Evolutionary conservation across 257 asterid genomes (phyloP), one percentile per base, ranked within the genome.

Genomic region (Solanum medicagineum): DNA sequence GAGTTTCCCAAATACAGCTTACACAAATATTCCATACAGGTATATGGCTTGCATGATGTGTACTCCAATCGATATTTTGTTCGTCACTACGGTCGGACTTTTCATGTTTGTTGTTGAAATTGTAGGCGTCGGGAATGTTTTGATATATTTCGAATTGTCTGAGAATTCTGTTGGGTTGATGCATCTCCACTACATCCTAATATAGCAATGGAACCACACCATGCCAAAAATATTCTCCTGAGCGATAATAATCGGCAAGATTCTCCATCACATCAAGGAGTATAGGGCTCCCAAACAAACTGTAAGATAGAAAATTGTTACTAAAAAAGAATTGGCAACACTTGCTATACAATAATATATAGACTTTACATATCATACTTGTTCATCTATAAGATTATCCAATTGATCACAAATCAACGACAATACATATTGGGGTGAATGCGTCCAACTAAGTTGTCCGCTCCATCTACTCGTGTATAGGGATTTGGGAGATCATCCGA

Each of bases 111-210:
- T 32, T 32, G 36, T 32, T 32, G 32, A 32, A 32, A 32, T 32
- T 2, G 36, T 4, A 32, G 36, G 36, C 36, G 4, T 3, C 4
- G 4, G 4, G 4, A 32, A 32, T 32, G 36, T 32, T 3, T 32
- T 32, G 36, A 32, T 32, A 32, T 32, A 32, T 32, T 32, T 32
- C 36, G 1, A 32, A 32, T 32, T 32, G 36, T 32, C 0, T 32
- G 57, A 95, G 86, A n/a, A 89, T 97, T 11, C 94, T 95, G 70
- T 94, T 95, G 36, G 97, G 93, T 81, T 32, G 36, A 32, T 32
- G 4, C 4, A 32, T 32, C 36, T 32, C 36, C 36, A 32, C 36
- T 32, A 32, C 36, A 32, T 32, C 4, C 36, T 4, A 32, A 3
- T 0, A 32, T 32, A 32, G 4, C 0, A 32, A 0, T 32, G 36